These are phyloP conservation scores for Talaromyces sp. DNA, from an alignment of 2,329 filamentous ascomycete genomes.

Conservation along the genomic window DNA sequence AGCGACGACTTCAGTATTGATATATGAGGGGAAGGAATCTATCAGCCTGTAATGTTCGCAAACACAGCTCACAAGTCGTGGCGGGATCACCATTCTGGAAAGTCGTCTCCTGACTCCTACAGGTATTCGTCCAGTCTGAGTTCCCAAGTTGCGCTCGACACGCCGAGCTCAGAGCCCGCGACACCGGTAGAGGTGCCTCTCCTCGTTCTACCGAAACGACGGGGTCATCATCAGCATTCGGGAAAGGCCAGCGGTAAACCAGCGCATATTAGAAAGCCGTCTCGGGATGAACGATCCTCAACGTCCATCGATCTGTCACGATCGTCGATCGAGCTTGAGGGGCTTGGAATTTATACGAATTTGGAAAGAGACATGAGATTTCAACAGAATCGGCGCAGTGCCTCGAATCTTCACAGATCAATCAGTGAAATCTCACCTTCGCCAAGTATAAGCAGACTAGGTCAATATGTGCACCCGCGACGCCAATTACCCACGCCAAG, in stretches of 20 bases:
- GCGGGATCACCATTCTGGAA: slow-evolving; percentile 15
- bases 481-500: slow-evolving; percentile 52
- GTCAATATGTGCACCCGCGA: slow-evolving; percentile 52
- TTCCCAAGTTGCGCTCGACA: slow-evolving; percentile 13
- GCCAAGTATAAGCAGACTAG: slow-evolving; percentile 46
- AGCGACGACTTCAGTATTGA: not conserved
- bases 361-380: slow-evolving; percentile 26
- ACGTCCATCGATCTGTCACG: slow-evolving; percentile 52
- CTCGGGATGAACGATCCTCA: slow-evolving; percentile 44
- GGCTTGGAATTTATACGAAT: slow-evolving; percentile 49
- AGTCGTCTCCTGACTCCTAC: slow-evolving; percentile 15
- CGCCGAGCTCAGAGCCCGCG: slow-evolving; percentile 10
- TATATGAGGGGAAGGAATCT: not conserved
- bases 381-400: slow-evolving; percentile 38
- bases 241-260: slow-evolving; percentile 49
- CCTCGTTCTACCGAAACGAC: slow-evolving; percentile 19
- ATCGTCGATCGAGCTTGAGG: slow-evolving; percentile 53
- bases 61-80: slow-evolving; percentile 13
- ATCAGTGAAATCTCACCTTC: slow-evolving; percentile 51
- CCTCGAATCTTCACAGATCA: slow-evolving; percentile 47
- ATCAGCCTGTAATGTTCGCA: slow-evolving; percentile 12
- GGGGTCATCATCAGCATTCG: slow-evolving; percentile 19
- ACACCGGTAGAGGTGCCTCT: slow-evolving; percentile 12
- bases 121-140: slow-evolving; percentile 13
- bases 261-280: slow-evolving; percentile 48